Evolutionary conservation across 192 early-diverging fungal species (phyloP).

Genomic region (Paraglomus occultum): DNA sequence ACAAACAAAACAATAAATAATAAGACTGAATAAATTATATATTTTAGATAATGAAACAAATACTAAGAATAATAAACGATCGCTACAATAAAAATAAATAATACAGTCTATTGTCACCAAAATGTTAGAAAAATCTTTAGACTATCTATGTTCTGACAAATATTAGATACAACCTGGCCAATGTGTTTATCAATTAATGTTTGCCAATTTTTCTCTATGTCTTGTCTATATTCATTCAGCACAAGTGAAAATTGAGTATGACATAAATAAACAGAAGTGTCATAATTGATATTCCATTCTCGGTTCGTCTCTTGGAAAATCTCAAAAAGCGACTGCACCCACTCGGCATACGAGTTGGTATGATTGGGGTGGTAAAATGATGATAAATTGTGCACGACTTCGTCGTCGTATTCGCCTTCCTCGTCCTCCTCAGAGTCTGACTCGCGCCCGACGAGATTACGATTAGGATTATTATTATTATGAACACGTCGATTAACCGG

Average conservation of each 20-base stretch:
- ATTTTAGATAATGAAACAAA: too few relatives aligned
- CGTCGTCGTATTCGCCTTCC: not conserved
- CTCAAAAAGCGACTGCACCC: constrained; percentile 12
- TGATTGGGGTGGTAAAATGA: constrained; percentile 6
- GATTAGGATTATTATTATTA: not conserved
- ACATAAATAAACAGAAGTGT: not conserved
- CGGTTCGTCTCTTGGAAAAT: constrained; percentile 1
- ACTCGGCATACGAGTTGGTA: constrained; percentile 20
- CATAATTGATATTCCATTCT: constrained; percentile 20
- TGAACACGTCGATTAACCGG: not conserved
- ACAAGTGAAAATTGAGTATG: not conserved
- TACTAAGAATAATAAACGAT: too few relatives aligned
- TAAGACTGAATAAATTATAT: too few relatives aligned
- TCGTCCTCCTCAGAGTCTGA: too few relatives aligned
- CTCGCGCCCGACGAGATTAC: not conserved
- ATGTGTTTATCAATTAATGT: constrained; percentile 11
- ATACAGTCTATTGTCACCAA: not conserved
- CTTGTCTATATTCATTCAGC: constrained; percentile 1
- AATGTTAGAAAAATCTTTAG: constrained; percentile 17
- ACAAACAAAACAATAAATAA: too few relatives aligned
- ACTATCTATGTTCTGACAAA: constrained; percentile 5
- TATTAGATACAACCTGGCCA: not conserved
- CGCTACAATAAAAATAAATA: too few relatives aligned
- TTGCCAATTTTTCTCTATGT: constrained; percentile 14
- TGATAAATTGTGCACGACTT: not conserved